phyloP scores from a whole-genome alignment of 345 rosid genomes.

The Lumnitzera littorea region DNA sequence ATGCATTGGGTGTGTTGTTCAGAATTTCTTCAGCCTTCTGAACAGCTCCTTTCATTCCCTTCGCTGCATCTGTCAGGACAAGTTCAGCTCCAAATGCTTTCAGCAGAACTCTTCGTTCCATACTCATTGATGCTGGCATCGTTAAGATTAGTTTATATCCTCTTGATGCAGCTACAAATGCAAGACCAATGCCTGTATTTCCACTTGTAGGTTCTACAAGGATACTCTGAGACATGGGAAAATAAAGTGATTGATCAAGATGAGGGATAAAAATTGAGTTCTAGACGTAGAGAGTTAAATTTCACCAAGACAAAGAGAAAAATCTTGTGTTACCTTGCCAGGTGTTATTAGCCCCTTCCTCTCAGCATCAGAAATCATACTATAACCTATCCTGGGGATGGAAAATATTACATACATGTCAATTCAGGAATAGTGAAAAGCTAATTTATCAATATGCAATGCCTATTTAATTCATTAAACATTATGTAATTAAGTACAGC shows the following conservation, averaged over 20 bases:
- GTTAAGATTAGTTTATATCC: conserved; percentile 66
- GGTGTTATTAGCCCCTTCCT: conserved; percentile 64
- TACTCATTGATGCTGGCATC: conserved; percentile 80
- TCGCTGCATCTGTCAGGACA: conserved; percentile 69
- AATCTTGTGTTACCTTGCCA: conserved; percentile 53
- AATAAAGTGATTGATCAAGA: conserved; percentile 7
- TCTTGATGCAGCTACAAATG: conserved; percentile 75
- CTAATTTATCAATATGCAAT: too few relatives aligned
- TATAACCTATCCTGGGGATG: conserved; percentile 66
- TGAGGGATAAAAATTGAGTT: background rate
- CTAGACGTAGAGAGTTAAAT: background rate
- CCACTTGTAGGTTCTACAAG: conserved; percentile 92
- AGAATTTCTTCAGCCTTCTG: conserved; percentile 72
- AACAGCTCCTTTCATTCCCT: conserved; percentile 72
- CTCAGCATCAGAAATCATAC: conserved; percentile 94
- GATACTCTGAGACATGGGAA: conserved; percentile 36
- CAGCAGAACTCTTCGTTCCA: conserved; percentile 81
- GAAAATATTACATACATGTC: background rate
- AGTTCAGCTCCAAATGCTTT: conserved; percentile 92
- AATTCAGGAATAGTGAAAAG: too few relatives aligned
- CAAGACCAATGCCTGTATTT: conserved; percentile 90
- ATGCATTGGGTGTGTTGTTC: conserved; percentile 48
- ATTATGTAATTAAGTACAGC: too few relatives aligned
- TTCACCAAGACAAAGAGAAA: too few relatives aligned
- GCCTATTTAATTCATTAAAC: too few relatives aligned